These are phyloP conservation scores for Penicillium sp. DNA, from an alignment of 2,329 filamentous ascomycete species.

Conservation along the genomic window DNA sequence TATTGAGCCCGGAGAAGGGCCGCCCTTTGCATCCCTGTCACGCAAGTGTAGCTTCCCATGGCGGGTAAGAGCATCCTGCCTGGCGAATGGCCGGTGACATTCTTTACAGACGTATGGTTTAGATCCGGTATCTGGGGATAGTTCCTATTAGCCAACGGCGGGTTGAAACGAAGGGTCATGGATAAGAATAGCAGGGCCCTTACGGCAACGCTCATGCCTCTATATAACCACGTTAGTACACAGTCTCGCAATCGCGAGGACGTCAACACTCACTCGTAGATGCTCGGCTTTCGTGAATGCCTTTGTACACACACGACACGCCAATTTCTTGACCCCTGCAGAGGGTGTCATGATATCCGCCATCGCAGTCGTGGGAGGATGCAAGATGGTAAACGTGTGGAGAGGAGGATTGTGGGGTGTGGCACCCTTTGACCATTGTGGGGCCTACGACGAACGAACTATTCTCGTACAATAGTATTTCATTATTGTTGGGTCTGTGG, in stretches of 20 bases:
- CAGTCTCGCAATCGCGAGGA: conserved; percentile 13
- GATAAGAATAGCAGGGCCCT: conserved; percentile 12
- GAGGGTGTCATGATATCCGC: conserved; percentile 14
- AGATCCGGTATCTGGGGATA: conserved; percentile 39
- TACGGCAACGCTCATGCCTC: conserved; percentile 48
- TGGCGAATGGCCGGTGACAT: conserved; percentile 43
- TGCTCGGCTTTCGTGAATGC: conserved; percentile 45
- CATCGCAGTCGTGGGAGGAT: conserved; percentile 4
- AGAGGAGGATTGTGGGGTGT: conserved; percentile 26
- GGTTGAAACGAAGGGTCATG: background rate
- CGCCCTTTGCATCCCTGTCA: conserved; percentile 22
- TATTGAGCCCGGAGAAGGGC: conserved; percentile 9
- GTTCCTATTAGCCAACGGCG: conserved; percentile 19
- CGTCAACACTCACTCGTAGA: conserved; percentile 32
- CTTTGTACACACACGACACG: conserved; percentile 43
- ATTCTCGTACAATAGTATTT: background rate
- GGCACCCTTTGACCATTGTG: conserved; percentile 8
- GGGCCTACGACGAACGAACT: background rate
- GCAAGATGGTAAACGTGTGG: conserved; percentile 8
- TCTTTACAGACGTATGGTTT: conserved; percentile 44
- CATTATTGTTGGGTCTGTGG: background rate
- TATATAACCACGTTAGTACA: conserved; percentile 12
- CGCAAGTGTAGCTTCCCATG: conserved; percentile 45
- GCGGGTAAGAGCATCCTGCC: conserved; percentile 46
- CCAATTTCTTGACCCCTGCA: conserved; percentile 29